phyloP scores from a whole-genome alignment of 257 asterid genomes.

The Eustoma russellianum region DNA sequence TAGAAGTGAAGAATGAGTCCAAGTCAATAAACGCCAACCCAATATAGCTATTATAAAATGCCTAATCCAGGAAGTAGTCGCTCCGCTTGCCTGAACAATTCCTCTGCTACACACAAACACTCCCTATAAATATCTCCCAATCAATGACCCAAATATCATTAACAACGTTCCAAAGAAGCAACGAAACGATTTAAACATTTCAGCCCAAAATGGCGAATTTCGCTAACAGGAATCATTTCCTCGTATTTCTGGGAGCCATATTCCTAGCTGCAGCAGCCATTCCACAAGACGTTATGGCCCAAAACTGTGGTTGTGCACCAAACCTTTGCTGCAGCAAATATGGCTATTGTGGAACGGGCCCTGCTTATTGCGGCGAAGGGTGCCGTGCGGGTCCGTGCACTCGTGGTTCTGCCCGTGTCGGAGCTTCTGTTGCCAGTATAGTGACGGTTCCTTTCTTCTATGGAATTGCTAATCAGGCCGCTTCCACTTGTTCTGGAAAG shows the following conservation, averaged over 20 bases:
- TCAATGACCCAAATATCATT: neutral
- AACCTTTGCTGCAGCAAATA: conserved; percentile 27
- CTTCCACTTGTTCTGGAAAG: conserved; percentile 25
- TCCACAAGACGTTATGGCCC: conserved; percentile 5
- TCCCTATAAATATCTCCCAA: neutral
- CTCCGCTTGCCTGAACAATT: no score
- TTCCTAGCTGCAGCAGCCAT: conserved; percentile 2
- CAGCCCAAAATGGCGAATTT: neutral
- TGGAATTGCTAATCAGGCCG: conserved; percentile 26
- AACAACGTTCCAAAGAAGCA: neutral
- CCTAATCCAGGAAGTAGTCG: no score
- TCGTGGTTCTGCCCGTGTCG: neutral
- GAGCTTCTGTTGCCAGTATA: conserved; percentile 7
- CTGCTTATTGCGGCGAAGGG: conserved; percentile 37
- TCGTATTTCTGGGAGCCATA: neutral
- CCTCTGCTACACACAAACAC: neutral
- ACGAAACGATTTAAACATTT: neutral
- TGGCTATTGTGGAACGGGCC: conserved; percentile 35
- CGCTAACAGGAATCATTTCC: neutral
- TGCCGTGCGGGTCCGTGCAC: conserved; percentile 35
- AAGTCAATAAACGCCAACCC: no score
- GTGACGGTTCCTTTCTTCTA: conserved; percentile 23
- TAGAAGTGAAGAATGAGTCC: no score
- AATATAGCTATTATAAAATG: no score
- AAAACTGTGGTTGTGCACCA: conserved; percentile 15